Evolutionary conservation across 768 basidiomycete genomes (phyloP), one percentile per base, ranked within the genome.

Genomic region (Amanita molliuscula): DNA sequence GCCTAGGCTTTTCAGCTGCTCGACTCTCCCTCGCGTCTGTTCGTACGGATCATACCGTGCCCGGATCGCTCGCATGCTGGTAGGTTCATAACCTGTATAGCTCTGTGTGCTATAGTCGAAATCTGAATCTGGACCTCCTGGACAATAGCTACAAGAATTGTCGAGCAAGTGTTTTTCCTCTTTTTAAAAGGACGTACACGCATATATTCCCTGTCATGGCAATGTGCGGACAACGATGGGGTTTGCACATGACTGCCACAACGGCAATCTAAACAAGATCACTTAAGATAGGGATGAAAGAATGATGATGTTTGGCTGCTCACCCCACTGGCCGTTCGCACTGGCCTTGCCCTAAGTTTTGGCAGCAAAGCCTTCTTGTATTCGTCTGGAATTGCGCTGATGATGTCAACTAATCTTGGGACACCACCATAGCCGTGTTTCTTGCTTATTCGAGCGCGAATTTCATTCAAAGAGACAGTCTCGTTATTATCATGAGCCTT

Each of bases 171-270:
- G 36, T 20, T 34, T 1, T 26, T 40, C 16, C n/a, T 7, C 33
- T 34, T 31, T 10, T 9, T 37, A 35, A 6, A 23, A 29, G 28
- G 21, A 70, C 86, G 55, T 66, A 95, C 84, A 99, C 96, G 68
- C 96, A 99, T 50, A 99, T 98, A 60, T 99, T 99, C 25, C 96
- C 96, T 0, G 96, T 99, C 91, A 99, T 96, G 6, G 96, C 96
- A 50, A 99, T 98, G 69, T 99, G 96, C 3, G 96, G 96, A 73
- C 96, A 99, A 48, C 96, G 80, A 73, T 99, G 96, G 1, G 96
- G 96, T 62, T 98, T 99, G 72, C 93, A 95, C 96, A 99, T 99
- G n/a, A 99, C 95, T 7, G 96, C 96, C 11, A 99, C 96, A 20
- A 98, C 95, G 13, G 95, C 96, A 52, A 98, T 94, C 92, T 95